Evolutionary conservation across 768 basidiomycete species (phyloP), one percentile per base, ranked within the genome.

Genomic region (Tulasnella sp.): DNA sequence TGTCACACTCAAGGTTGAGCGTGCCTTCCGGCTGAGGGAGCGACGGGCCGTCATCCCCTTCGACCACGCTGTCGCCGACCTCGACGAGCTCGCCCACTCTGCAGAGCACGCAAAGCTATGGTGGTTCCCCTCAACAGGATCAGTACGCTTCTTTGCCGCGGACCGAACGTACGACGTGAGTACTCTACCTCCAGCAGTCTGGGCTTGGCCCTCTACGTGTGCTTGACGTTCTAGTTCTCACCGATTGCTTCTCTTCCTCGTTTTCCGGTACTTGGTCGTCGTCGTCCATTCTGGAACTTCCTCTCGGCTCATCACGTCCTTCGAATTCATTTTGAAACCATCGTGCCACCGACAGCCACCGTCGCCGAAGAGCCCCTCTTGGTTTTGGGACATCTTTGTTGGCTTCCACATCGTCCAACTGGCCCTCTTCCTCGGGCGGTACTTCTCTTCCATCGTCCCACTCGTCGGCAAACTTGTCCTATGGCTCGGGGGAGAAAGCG

Each of bases 71-170:
- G 65, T 87, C 53, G 63, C 68, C 27, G 69, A 74, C 52, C 65
- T 89, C n/a, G 78, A 84, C 57, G 59, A 67, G 2, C 66, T 86
- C 49, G 79, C 75, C 27, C 65, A 63, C 49, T 73, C 80, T n/a
- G 82, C 86, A 2, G 80, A 99, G 69, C 90, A 96, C 67, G 86
- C 88, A n/a, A 76, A 91, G 15, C 75, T 91, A 15, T 96, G 89
- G 88, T 99, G 93, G 93, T 94, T 83, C 70, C 91, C 93, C 2
- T 83, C 31, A 77, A 88, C 70, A 77, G 92, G 59, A 88, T 89
- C 4, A 67, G 67, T 53, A 84, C 88, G 75, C 92, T 93, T 68
- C 65, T 77, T 54, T 36, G 57, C 32, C 11, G 55, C 55, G 31
- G 34, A 48, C 42, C 50, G 60, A 45, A 57, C 61, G 17, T 50